Conservation (phyloP, 805 yeast genomes). For the Nakazawaea holstii region DNA sequence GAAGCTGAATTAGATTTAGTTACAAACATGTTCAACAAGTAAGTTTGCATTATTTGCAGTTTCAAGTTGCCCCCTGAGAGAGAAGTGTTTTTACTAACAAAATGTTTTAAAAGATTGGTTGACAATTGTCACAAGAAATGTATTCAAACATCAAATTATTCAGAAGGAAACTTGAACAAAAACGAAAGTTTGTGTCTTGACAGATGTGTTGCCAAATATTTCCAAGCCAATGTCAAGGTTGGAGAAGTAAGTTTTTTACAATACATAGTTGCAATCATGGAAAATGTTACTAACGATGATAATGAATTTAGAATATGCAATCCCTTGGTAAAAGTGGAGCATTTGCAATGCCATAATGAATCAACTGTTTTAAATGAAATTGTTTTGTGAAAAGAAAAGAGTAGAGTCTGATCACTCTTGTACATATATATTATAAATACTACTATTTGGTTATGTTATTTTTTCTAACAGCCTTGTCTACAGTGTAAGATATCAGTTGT, state of each 20-base stretch:
- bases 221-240: conserved; percentile 89
- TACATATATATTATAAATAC: conserved; percentile 37
- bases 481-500: too few relatives aligned
- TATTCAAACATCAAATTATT: conserved; percentile 53
- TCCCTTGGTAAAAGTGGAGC: conserved; percentile 29
- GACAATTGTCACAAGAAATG: conserved; percentile 88
- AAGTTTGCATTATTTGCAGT: conserved; percentile 8
- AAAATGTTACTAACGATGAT: conserved; percentile 2
- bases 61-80: background rate
- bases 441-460: too few relatives aligned
- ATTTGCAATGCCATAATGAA: conserved; percentile 16
- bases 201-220: conserved; percentile 93
- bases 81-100: conserved; percentile 3
- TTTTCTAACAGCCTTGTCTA: too few relatives aligned
- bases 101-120: conserved; percentile 42
- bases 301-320: conserved; percentile 25
- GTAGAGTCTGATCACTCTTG: background rate
- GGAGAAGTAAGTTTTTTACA: conserved; percentile 51
- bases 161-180: conserved; percentile 70
- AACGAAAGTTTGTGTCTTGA: conserved; percentile 85
- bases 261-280: background rate
- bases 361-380: background rate
- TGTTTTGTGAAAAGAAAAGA: too few relatives aligned
- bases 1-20: conserved; percentile 97
- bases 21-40: conserved; percentile 90